Conservation (phyloP, 306 rosid genomes). For the Pachyrhizus erosus region DNA sequence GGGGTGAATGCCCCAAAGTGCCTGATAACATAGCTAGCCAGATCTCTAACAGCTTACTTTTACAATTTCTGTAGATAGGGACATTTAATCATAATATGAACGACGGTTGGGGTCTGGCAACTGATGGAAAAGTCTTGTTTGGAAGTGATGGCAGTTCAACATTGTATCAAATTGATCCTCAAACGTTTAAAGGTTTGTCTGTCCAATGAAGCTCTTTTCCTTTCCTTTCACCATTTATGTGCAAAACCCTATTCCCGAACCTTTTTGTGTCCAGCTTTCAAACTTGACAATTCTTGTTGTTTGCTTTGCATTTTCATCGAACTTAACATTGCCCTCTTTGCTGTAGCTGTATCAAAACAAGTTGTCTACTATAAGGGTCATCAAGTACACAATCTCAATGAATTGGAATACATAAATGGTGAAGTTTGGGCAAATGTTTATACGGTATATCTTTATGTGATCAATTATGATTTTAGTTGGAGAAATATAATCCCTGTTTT, state of each 20-base stretch:
- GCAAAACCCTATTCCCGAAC: background rate
- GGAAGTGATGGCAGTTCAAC: conserved; percentile 94
- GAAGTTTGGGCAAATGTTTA: conserved; percentile 95
- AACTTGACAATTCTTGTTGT: conserved; percentile 20
- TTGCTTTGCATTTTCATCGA: conserved; percentile 19
- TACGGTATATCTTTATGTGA: conserved; percentile 52
- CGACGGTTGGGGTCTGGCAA: conserved; percentile 99
- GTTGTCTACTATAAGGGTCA: conserved; percentile 68
- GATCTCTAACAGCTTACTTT: conserved; percentile 36
- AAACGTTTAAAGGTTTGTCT: conserved; percentile 68
- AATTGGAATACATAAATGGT: conserved; percentile 81
- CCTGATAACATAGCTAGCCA: conserved; percentile 9
- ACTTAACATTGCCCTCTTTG: conserved; percentile 32
- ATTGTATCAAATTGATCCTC: conserved; percentile 76
- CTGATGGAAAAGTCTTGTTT: conserved; percentile 83
- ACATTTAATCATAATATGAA: conserved; percentile 76
- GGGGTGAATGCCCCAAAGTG: conserved; percentile 5
- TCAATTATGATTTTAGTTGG: conserved; percentile 23
- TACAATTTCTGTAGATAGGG: conserved; percentile 55
- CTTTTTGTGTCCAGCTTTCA: background rate
- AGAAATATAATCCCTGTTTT: conserved; percentile 30
- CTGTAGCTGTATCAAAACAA: conserved; percentile 64
- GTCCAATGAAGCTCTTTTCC: background rate
- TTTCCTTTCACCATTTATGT: conserved; percentile 12
- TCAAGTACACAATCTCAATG: conserved; percentile 82